Evolutionary conservation across 306 rosid species (phyloP).

Genomic region (Astragalus membranaceus): DNA sequence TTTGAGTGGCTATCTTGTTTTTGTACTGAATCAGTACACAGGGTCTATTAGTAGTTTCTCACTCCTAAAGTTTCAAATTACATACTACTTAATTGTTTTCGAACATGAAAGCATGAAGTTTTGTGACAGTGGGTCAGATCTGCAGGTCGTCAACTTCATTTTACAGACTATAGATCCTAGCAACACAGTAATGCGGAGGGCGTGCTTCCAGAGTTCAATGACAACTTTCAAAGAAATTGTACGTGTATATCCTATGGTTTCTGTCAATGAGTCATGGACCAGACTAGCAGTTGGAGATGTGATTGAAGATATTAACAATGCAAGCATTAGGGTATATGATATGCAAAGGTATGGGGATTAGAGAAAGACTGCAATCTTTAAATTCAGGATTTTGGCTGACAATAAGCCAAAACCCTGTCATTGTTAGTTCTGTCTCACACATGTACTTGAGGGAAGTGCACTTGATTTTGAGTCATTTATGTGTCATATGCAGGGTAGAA

Average conservation of each 20-base stretch:
- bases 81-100: slow-evolving; percentile 3
- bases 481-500: background rate
- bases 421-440: slow-evolving; percentile 7
- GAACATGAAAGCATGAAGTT: slow-evolving; percentile 30
- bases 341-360: slow-evolving; percentile 68
- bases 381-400: slow-evolving; percentile 9
- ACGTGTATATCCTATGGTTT: slow-evolving; percentile 84
- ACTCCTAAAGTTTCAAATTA: slow-evolving; percentile 14
- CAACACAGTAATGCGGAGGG: slow-evolving; percentile 89
- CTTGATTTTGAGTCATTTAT: slow-evolving; percentile 22
- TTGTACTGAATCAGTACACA: background rate
- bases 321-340: slow-evolving; percentile 81
- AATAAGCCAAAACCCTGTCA: background rate
- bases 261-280: slow-evolving; percentile 85
- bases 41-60: slow-evolving; percentile 1
- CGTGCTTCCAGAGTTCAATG: slow-evolving; percentile 86
- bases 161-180: slow-evolving; percentile 91
- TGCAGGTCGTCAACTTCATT: slow-evolving; percentile 88
- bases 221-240: slow-evolving; percentile 80
- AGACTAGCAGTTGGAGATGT: slow-evolving; percentile 93
- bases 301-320: slow-evolving; percentile 59
- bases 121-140: slow-evolving; percentile 48
- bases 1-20: slow-evolving; percentile 9
- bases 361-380: background rate
- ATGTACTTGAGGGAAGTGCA: slow-evolving; percentile 6